These are phyloP conservation scores for Cubamyces sp. DNA, from an alignment of 768 basidiomycete genomes.

Conservation along the genomic window DNA sequence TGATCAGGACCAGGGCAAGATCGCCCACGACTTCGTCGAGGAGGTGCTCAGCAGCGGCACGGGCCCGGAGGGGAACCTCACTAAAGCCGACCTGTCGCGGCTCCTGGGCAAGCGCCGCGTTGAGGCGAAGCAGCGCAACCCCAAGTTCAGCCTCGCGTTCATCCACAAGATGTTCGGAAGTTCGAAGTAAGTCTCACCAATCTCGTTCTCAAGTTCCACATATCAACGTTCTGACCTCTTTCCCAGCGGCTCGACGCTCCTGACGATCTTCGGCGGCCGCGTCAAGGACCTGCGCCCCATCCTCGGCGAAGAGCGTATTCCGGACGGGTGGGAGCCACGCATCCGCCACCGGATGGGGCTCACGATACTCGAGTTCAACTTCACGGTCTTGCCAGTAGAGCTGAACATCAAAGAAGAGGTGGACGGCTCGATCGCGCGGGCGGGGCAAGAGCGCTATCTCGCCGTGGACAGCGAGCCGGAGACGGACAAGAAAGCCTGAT, in stretches of 20 bases:
- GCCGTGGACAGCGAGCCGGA: background rate
- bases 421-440: constrained; percentile 6
- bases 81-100: constrained; percentile 58
- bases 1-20: constrained; percentile 58
- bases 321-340: constrained; percentile 71
- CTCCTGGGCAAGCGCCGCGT: constrained; percentile 65
- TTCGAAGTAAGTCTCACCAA: constrained; percentile 59
- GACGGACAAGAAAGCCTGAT: background rate
- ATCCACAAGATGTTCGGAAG: constrained; percentile 67
- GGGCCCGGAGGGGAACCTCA: constrained; percentile 55
- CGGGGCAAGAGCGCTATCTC: constrained; percentile 11
- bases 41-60: constrained; percentile 62
- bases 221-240: background rate
- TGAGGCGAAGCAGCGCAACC: constrained; percentile 57
- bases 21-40: constrained; percentile 50
- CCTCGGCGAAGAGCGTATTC: constrained; percentile 69
- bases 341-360: constrained; percentile 59
- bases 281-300: constrained; percentile 56
- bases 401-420: constrained; percentile 38
- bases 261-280: constrained; percentile 69
- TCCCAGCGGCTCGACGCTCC: constrained; percentile 61
- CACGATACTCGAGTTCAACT: constrained; percentile 62
- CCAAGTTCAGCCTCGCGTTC: constrained; percentile 54
- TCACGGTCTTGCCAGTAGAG: constrained; percentile 35
- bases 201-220: too few relatives aligned